Base-by-base conservation (phyloP, 75 land plant species). In the Selaginella tamariscina region DNA sequence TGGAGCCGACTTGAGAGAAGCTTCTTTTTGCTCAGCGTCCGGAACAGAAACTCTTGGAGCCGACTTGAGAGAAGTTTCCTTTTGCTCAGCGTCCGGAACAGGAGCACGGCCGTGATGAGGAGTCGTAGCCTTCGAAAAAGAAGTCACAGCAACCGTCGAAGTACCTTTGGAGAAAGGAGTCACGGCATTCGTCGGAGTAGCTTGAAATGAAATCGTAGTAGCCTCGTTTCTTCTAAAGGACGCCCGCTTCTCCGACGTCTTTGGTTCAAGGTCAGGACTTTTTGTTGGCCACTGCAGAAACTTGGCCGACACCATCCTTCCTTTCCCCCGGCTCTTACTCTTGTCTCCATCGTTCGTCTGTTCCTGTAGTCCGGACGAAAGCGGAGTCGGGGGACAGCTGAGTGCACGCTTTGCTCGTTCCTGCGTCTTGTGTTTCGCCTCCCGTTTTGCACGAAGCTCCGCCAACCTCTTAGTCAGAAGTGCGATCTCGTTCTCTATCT, bases 301-400 rank as follows among this genome's bases (percentile, higher is more conserved):
- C 62, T 59, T 59, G 62, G 62, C 62, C 21, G 62, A 59, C 27
- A 59, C 62, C 26, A 59, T 27, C 62, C 62, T 59, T 59, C 62
- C 62, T 27, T 59, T 59, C 26, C 27, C 62, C 21, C 27, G 62
- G 26, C 62, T 59, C 26, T 21, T 23, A 23, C 26, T 27, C 21
- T 23, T 27, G 23, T 23, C 62, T 21, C 26, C 62, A 21, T 59
- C 62, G 24, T 23, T 59, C 26, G 62, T 59, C 62, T 59, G 62
- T 59, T 27, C 26, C 26, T 21, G 26, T 59, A 23, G 23, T 23
- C 27, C 21, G 26, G 23, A 21, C 21, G 62, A 59, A 59, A 59
- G 23, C 27, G 62, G 62, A 23, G 62, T 59, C 27, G 62, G 62
- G 26, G 62, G 62, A 26, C 62, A 59, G 26, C 62, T 59, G 62